phyloP scores from a whole-genome alignment of 768 basidiomycete genomes.

The Kockovaella imperatae region DNA sequence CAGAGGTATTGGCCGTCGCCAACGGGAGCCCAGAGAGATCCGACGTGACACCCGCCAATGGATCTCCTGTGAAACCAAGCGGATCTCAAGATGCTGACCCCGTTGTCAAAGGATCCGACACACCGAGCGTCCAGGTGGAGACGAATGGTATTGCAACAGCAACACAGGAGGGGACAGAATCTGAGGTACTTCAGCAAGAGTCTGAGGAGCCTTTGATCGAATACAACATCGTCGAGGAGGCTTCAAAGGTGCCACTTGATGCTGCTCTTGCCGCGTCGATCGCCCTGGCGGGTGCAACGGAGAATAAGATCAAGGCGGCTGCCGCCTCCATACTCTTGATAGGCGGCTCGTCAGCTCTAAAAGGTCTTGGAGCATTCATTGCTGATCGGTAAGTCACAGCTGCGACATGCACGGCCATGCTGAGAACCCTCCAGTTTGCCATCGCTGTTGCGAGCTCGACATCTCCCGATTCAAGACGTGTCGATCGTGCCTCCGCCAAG shows the following conservation, averaged over 20 bases:
- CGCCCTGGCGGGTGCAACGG: conserved; percentile 21
- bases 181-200: too few species aligned
- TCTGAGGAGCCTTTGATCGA: too few species aligned
- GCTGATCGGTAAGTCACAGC: conserved; percentile 26
- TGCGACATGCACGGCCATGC: background rate
- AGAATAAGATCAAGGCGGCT: conserved; percentile 32
- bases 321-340: conserved; percentile 29
- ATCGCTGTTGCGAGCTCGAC: conserved; percentile 28
- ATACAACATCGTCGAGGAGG: conserved; percentile 19
- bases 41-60: too few species aligned
- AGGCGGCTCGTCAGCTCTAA: conserved; percentile 29
- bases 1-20: background rate
- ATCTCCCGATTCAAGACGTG: conserved; percentile 44
- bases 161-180: background rate
- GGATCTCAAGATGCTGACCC: background rate
- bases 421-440: conserved; percentile 20
- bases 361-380: conserved; percentile 30
- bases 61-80: background rate
- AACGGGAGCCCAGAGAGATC: background rate
- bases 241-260: conserved; percentile 31
- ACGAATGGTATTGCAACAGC: background rate
- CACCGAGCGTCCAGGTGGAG: too few species aligned
- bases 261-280: conserved; percentile 33
- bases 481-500: conserved; percentile 90
- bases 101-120: conserved; percentile 3